phyloP scores from a whole-genome alignment of 2,329 filamentous ascomycete genomes.

The Colletotrichum costaricense region DNA sequence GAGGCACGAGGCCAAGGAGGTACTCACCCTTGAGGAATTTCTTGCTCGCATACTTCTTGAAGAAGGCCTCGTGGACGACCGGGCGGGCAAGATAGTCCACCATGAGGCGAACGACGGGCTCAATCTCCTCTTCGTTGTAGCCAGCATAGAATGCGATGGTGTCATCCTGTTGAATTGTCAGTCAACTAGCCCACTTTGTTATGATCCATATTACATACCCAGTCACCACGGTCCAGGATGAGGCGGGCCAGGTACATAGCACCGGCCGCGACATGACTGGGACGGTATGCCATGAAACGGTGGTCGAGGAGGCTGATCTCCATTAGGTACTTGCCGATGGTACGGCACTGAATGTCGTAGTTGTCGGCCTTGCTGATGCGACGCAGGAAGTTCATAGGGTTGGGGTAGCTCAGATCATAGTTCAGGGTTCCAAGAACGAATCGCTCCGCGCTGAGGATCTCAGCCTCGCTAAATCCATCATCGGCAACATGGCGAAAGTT shows the following conservation, averaged over 20 bases:
- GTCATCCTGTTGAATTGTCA: conserved; percentile 70
- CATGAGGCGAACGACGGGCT: conserved; percentile 93
- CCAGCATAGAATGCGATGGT: conserved; percentile 92
- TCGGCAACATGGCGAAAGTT: conserved; percentile 98
- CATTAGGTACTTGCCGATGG: conserved; percentile 96
- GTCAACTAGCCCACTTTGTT: conserved; percentile 37
- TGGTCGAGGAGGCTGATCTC: conserved; percentile 97
- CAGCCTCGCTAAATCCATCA: conserved; percentile 92
- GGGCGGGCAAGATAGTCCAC: conserved; percentile 94
- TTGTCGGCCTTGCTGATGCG: conserved; percentile 99
- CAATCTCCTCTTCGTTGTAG: conserved; percentile 91
- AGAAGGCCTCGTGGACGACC: conserved; percentile 95
- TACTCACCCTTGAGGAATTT: conserved; percentile 97
- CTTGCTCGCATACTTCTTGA: conserved; percentile 99
- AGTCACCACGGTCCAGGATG: conserved; percentile 90
- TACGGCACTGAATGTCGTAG: conserved; percentile 98
- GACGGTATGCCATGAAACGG: conserved; percentile 89
- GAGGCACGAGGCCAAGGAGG: too few relatives aligned
- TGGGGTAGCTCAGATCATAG: conserved; percentile 98
- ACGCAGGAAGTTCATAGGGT: conserved; percentile 99
- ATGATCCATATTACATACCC: conserved; percentile 70
- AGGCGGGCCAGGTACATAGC: conserved; percentile 95
- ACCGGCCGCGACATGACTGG: conserved; percentile 90
- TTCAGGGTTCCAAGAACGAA: conserved; percentile 91
- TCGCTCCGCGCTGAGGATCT: conserved; percentile 97